Evolutionary conservation across 73 alveolate genomes (phyloP), one percentile per base, ranked within the genome.

Genomic region (Uronychia binucleata): DNA sequence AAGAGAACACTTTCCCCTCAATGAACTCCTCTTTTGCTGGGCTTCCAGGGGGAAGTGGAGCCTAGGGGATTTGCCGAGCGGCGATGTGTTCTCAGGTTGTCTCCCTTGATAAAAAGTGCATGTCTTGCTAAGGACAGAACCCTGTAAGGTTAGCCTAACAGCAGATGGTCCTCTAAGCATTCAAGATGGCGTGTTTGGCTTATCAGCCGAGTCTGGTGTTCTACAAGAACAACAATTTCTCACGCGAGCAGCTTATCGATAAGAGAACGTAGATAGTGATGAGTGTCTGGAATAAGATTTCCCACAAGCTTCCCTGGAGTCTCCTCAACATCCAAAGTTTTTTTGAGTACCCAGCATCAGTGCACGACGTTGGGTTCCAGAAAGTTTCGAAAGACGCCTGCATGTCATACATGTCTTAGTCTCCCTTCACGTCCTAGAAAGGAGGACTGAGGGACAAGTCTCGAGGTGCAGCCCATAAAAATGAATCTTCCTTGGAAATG

Each of bases 101-200:
- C 19, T 5, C 67, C 5, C 67, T 46, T 46, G 96, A 91, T 32
- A 92, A 92, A 5, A 85, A 88, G 60, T 91, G 96, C 67, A 5
- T 88, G 34, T 91, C 96, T 28, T 91, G 96, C 82, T 30, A 91
- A n/a, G 94, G 94, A 25, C 67, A 46, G 67, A 46, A 46, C 19
- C 67, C 67, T 5, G 67, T 46, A 46, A 46, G 67, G 19, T 11
- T 11, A 46, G 19, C 5, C 19, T 78, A 88, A 81, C 59, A 76
- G 0, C 31, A 86, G 30, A 32, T 75, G 26, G 75, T 91, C 30
- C 32, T 87, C 19, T 28, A 75, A 1, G 86, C 93, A 27, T 91
- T 91, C 77, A 91, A 91, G 74, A 32, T 91, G 60, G 96, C 96
- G 8, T 91, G 96, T 77, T 77, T 91, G 26, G 94, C 94, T 29